These are phyloP conservation scores for Amphibolis antarctica DNA, from an alignment of 106 monocot genomes.

Conservation along the genomic window DNA sequence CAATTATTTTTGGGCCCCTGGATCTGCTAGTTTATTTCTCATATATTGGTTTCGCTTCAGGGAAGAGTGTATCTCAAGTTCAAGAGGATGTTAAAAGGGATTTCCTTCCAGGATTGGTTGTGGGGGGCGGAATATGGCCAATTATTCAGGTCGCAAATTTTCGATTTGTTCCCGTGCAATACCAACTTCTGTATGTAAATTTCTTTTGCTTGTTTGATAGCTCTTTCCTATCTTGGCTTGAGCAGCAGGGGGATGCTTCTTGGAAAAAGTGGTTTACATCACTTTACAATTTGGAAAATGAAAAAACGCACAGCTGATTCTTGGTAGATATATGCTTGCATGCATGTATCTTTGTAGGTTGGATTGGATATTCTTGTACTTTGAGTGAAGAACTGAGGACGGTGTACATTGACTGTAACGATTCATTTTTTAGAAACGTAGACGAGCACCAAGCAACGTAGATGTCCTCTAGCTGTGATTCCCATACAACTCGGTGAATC, in stretches of 20 bases:
- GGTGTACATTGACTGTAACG: too few species aligned
- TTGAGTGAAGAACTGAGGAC: too few species aligned
- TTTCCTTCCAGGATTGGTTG: slow-evolving; percentile 64
- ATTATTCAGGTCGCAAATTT: slow-evolving; percentile 82
- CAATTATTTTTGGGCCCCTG: slow-evolving; percentile 70
- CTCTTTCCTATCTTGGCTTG: slow-evolving; percentile 90
- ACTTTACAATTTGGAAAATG: slow-evolving; percentile 27
- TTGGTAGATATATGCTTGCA: not conserved
- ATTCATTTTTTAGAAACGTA: too few species aligned
- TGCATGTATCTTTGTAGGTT: not conserved
- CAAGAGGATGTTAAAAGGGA: slow-evolving; percentile 93
- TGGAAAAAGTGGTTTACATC: slow-evolving; percentile 96
- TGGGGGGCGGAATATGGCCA: slow-evolving; percentile 68
- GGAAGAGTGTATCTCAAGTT: slow-evolving; percentile 60
- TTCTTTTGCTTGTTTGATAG: slow-evolving; percentile 90
- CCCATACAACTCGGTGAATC: too few species aligned
- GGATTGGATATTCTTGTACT: not conserved
- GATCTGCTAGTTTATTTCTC: slow-evolving; percentile 87
- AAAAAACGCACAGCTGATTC: slow-evolving; percentile 31
- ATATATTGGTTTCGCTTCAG: slow-evolving; percentile 74
- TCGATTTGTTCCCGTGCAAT: slow-evolving; percentile 80
- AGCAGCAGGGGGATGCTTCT: slow-evolving; percentile 93
- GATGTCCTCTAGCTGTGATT: too few species aligned
- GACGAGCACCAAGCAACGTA: too few species aligned
- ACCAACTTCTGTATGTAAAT: slow-evolving; percentile 95